These are phyloP conservation scores for Tricholoma sp. DNA, from an alignment of 768 basidiomycete species.

Conservation along the genomic window DNA sequence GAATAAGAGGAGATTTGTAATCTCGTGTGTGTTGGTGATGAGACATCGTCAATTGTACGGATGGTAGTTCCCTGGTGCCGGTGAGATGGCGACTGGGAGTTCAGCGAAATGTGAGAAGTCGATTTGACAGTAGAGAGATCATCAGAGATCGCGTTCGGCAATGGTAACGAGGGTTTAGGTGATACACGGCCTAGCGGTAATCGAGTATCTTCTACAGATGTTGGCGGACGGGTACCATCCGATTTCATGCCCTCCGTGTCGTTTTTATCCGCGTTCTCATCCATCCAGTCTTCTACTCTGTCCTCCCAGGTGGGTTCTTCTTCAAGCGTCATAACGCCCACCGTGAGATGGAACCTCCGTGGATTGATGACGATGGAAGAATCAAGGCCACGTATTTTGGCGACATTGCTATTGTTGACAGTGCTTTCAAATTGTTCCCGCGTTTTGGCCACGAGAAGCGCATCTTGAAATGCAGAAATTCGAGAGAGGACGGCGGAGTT, in stretches of 20 bases:
- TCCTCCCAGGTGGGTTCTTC: conserved; percentile 7
- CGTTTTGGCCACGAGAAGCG: conserved; percentile 32
- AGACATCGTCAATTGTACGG: neutral
- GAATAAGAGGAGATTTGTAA: too few species aligned
- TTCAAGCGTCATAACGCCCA: conserved; percentile 67
- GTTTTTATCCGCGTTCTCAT: neutral
- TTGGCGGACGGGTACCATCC: neutral
- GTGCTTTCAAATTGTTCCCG: neutral
- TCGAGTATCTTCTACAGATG: neutral
- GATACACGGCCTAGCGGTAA: neutral
- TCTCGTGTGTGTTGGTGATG: neutral
- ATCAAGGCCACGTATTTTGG: conserved; percentile 50
- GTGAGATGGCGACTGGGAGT: neutral
- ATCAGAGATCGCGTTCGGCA: neutral
- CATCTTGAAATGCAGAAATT: conserved; percentile 33
- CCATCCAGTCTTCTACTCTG: neutral
- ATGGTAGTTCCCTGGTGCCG: neutral
- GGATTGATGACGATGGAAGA: conserved; percentile 52
- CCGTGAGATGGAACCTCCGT: conserved; percentile 61
- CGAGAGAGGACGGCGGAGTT: conserved; percentile 32
- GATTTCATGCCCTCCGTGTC: neutral
- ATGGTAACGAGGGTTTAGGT: neutral
- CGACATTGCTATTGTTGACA: neutral
- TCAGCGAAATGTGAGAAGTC: neutral
- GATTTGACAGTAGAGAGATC: neutral